Evolutionary conservation across 2,329 filamentous ascomycete species (phyloP).

Genomic region (Colletotrichum siamense): DNA sequence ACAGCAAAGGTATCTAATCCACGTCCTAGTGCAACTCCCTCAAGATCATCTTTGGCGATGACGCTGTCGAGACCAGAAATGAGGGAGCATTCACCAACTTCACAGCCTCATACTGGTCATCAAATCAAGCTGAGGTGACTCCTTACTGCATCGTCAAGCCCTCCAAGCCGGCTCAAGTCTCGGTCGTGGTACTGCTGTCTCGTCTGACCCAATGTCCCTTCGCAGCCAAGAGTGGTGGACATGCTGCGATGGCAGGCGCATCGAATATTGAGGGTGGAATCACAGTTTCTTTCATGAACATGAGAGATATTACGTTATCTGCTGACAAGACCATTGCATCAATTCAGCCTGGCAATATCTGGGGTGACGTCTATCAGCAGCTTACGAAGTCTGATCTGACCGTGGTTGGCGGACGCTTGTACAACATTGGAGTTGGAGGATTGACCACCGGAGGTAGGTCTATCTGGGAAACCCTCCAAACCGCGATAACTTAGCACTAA

Average conservation of each 20-base stretch:
- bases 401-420: constrained; percentile 44
- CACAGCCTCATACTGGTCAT: constrained; percentile 17
- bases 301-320: constrained; percentile 25
- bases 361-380: constrained; percentile 39
- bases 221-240: constrained; percentile 19
- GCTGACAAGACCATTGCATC: constrained; percentile 33
- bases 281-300: constrained; percentile 9
- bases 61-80: background rate
- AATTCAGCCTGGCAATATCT: constrained; percentile 44
- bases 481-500: background rate
- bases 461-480: too few species aligned
- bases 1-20: background rate
- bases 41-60: constrained; percentile 1
- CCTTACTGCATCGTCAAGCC: constrained; percentile 38
- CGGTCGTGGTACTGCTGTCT: constrained; percentile 33
- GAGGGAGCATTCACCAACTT: constrained; percentile 2
- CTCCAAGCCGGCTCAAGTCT: constrained; percentile 33
- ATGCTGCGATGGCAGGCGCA: constrained; percentile 16
- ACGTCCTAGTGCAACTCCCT: constrained; percentile 5
- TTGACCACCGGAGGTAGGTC: constrained; percentile 36
- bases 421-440: constrained; percentile 45
- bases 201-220: constrained; percentile 19
- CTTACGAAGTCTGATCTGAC: constrained; percentile 37
- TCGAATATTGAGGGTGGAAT: constrained; percentile 12
- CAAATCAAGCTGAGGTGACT: constrained; percentile 11